Base-by-base conservation (phyloP, 2,329 filamentous ascomycete genomes). In the Dendrostoma leiphaemia region DNA sequence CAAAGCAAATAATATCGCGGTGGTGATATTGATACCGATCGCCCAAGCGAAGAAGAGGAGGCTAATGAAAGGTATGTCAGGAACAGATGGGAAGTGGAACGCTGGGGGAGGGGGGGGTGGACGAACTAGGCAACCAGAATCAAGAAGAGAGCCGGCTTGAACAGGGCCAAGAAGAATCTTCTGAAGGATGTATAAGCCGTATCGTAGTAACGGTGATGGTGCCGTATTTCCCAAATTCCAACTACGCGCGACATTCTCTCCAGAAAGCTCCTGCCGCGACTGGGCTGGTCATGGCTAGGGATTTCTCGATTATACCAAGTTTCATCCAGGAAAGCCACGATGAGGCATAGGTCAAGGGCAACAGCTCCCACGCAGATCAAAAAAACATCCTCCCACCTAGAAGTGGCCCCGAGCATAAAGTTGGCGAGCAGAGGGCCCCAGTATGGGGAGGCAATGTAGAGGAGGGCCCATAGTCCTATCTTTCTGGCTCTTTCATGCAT, bases 21-120 rank as follows among this genome's bases (percentile, higher is more conserved):
- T 62, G 1, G 73, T 75, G 0, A 71, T 71, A 45, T 76, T 76
- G 58, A 76, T 71, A 0, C 73, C 74, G 34, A 74, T 69, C 1
- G 69, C 68, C 66, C 66, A 69, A 7, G 65, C 64, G 38, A 70
- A 68, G 51, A 62, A 61, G 17, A 59, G 52, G 44, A 63, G 17
- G 34, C 50, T 53, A 19, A 12, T 17, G 0, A 28, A 17, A 19
- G n/a, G n/a, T n/a, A n/a, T 1, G 19, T 35, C 29, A 23, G 40
- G 23, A 44, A 13, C 6, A 28, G 5, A 1, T 2, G 3, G 8
- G 5, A 7, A 24, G 3, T 26, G 2, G 23, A 15, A 13, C 2
- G 2, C n/a, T 12, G 26, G 4, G 5, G 2, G n/a, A 37, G 9
- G n/a, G 21, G 8, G 19, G 5, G 12, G 4, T n/a, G n/a, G 2